Evolutionary conservation across 495 filamentous ascomycete species (phyloP), one percentile per base, ranked within the genome.

Genomic region (Xylaria grammica): DNA sequence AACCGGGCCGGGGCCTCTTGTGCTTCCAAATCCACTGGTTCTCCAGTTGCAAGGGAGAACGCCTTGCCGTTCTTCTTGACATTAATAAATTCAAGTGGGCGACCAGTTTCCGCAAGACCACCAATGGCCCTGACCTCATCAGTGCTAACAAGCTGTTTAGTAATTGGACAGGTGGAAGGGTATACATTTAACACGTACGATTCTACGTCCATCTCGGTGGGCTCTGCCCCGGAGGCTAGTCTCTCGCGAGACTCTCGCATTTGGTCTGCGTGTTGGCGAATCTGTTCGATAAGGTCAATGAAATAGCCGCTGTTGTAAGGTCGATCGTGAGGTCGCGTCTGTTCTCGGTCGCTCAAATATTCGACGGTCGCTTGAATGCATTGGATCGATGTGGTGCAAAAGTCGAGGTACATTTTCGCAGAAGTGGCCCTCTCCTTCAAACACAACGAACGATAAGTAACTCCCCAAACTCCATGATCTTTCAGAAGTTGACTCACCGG

Each of bases 221-320:
- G 63, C 45, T 77, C 60, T 55, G 81, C 78, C 10, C 79, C 80
- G 24, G 75, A 77, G 27, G 66, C 77, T 54, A 75, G 70, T 61
- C 79, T 83, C 56, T 82, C 79, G 68, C 84, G 81, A 57, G 78
- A 74, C 65, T 80, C 82, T 59, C 80, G 77, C 57, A 86, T 77
- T 57, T 84, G 81, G 62, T 80, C 75, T 38, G 89, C 90, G 83
- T 91, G 91, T 60, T 87, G 85, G 70, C 86, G 85, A 59, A 91
- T 89, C 86, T 97, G 92, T 68, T 91, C 90, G 71, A 94, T 84
- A 59, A 97, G 89, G 81, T 98, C 94, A 72, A 97, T 87, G 70
- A 97, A 97, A 81, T 98, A 98, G 65, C 88, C 88, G 82, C 88
- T 90, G 85, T 86, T 92, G 80, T 97, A 98, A 36, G 91, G 92